Percentiles rank a stretch among this genome's conserved stretches.
These are phyloP conservation scores for Camellia japonica DNA, from an alignment of 148 eudicot genomes.

Conservation along the genomic window DNA sequence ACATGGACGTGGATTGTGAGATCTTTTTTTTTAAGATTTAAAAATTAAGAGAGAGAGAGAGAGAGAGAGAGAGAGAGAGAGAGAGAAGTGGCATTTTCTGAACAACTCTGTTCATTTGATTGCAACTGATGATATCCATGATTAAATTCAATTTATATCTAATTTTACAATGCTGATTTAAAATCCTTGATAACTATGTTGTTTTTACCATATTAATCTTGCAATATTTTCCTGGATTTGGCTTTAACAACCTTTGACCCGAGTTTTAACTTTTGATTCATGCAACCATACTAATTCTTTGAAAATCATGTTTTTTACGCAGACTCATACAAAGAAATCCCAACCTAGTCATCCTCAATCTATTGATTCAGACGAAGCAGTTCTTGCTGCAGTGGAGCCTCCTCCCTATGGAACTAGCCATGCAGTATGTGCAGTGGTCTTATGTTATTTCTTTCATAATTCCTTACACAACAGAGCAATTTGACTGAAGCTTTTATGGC, in stretches of 20 bases:
- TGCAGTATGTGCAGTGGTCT: constrained; percentile 52
- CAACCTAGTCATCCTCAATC: constrained; percentile 30
- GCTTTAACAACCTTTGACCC: constrained; percentile 1
- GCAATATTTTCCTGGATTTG: constrained; percentile 6
- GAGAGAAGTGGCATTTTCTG: not conserved
- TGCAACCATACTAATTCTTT: not conserved
- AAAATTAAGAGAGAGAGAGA: not conserved
- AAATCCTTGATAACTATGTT: constrained; percentile 9
- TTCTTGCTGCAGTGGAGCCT: constrained; percentile 57
- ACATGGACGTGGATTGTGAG: not conserved
- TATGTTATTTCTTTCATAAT: not conserved
- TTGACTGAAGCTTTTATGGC: not conserved
- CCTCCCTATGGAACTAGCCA: constrained; percentile 77
- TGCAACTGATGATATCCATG: not conserved
- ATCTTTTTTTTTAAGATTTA: not conserved
- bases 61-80: not conserved
- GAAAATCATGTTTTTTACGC: constrained; percentile 24
- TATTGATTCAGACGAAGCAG: constrained; percentile 34
- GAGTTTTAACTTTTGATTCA: not conserved
- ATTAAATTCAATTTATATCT: not conserved
- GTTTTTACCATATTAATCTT: not conserved
- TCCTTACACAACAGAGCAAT: not conserved
- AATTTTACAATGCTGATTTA: not conserved
- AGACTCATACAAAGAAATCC: constrained; percentile 83
- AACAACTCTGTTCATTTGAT: not conserved